These are phyloP conservation scores for Talaromyces sp. DNA, from an alignment of 2,329 filamentous ascomycete species.

Conservation along the genomic window DNA sequence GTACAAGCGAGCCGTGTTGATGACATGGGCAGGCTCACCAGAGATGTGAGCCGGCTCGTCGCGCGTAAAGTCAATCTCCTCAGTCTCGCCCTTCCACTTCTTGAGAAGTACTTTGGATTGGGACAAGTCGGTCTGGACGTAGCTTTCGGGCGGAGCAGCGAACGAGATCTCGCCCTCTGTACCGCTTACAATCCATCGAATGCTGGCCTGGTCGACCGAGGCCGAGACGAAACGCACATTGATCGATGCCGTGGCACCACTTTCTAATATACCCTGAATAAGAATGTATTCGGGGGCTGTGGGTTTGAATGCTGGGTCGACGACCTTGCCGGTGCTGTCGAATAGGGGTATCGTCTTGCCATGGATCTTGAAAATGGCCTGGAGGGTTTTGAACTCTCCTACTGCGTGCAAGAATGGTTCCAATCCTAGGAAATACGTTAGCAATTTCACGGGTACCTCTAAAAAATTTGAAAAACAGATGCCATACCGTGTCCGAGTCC, in stretches of 20 bases:
- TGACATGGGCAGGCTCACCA: neutral
- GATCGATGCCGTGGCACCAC: constrained; percentile 6
- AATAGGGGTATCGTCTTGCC: constrained; percentile 3
- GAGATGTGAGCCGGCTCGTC: constrained; percentile 7
- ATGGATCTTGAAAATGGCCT: constrained; percentile 4
- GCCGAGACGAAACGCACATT: neutral
- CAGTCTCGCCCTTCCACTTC: constrained; percentile 4
- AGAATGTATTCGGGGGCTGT: constrained; percentile 6
- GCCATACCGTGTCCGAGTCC: constrained; percentile 7
- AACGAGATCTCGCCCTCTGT: constrained; percentile 7
- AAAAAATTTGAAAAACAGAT: neutral
- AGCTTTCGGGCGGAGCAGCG: neutral
- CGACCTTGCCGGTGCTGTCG: constrained; percentile 3
- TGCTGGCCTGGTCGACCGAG: neutral
- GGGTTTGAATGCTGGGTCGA: constrained; percentile 2
- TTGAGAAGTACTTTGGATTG: constrained; percentile 4
- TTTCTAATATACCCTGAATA: constrained; percentile 5
- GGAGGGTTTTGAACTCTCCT: constrained; percentile 8
- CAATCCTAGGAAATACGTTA: neutral
- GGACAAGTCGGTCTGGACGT: neutral
- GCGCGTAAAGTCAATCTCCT: neutral
- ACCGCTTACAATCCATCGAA: constrained; percentile 9
- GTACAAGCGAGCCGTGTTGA: constrained; percentile 9
- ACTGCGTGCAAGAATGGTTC: constrained; percentile 6
- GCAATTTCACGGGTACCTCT: neutral